Evolutionary conservation across 73 alveolate genomes (phyloP).

Genomic region (Urostyla sp.): DNA sequence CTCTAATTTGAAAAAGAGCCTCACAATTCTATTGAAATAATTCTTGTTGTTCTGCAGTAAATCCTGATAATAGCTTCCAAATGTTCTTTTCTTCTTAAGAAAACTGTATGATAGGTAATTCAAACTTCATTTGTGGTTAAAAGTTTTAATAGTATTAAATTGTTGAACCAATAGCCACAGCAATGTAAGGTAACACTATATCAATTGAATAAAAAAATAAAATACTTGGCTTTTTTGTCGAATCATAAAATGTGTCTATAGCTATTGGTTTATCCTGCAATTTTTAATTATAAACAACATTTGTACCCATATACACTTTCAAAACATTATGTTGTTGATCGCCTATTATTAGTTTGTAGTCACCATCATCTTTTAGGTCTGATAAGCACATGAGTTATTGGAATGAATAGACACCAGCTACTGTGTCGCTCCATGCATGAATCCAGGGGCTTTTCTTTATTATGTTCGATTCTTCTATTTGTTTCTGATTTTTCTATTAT

Average conservation of each 20-base stretch:
- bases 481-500: background rate
- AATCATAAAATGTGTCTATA: slow-evolving; percentile 79
- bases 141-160: slow-evolving; percentile 78
- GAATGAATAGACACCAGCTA: slow-evolving; percentile 82
- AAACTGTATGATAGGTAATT: slow-evolving; percentile 83
- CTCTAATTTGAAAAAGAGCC: slow-evolving; percentile 76
- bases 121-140: slow-evolving; percentile 81
- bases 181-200: slow-evolving; percentile 84
- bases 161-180: slow-evolving; percentile 92
- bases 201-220: background rate
- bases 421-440: slow-evolving; percentile 89
- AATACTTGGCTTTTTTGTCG: slow-evolving; percentile 68
- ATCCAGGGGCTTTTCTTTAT: slow-evolving; percentile 87
- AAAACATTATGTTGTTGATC: slow-evolving; percentile 61
- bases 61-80: slow-evolving; percentile 71
- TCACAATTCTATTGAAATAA: slow-evolving; percentile 48
- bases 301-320: slow-evolving; percentile 79
- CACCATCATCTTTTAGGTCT: slow-evolving; percentile 86
- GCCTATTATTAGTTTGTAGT: slow-evolving; percentile 74
- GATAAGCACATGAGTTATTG: slow-evolving; percentile 71
- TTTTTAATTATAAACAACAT: slow-evolving; percentile 77
- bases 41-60: background rate
- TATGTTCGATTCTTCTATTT: slow-evolving; percentile 42
- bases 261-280: slow-evolving; percentile 77
- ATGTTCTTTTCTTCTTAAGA: slow-evolving; percentile 86